Percentiles rank a stretch among this genome's conserved stretches.
phyloP scores from a whole-genome alignment of 805 yeast genomes.

The Saturnispora kantuleensis region DNA sequence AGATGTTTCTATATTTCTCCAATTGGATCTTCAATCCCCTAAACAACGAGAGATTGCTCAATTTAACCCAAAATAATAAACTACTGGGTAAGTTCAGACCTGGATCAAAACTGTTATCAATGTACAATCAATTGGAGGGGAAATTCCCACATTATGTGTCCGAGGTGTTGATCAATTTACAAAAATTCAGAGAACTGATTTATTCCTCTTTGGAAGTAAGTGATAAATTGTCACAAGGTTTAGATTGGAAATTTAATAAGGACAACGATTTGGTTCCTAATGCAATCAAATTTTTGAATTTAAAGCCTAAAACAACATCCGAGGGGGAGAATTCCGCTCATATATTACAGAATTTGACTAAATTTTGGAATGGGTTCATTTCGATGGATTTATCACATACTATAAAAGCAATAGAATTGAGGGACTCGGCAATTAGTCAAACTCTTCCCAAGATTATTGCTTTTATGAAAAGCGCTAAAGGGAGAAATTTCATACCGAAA shows the following conservation, averaged over 20 bases:
- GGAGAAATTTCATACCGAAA: not conserved
- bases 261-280: constrained; percentile 13
- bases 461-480: not conserved
- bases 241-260: constrained; percentile 22
- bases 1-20: constrained; percentile 8
- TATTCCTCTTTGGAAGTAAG: constrained; percentile 20
- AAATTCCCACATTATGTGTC: constrained; percentile 15
- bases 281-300: not conserved
- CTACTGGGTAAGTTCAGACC: constrained; percentile 25
- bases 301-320: no score
- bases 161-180: constrained; percentile 14
- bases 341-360: no score
- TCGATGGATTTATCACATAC: no score
- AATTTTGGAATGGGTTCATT: no score
- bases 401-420: no score
- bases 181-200: constrained; percentile 19
- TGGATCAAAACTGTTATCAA: constrained; percentile 23
- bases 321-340: no score
- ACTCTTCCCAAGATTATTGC: not conserved
- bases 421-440: not conserved
- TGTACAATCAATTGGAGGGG: constrained; percentile 21
- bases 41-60: constrained; percentile 13
- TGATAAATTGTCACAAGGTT: constrained; percentile 22
- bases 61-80: constrained; percentile 18
- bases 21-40: constrained; percentile 15